Percentiles rank a stretch among this genome's conserved stretches.
Evolutionary conservation across 345 rosid genomes (phyloP).

Genomic region (Hirschfeldia incana): DNA sequence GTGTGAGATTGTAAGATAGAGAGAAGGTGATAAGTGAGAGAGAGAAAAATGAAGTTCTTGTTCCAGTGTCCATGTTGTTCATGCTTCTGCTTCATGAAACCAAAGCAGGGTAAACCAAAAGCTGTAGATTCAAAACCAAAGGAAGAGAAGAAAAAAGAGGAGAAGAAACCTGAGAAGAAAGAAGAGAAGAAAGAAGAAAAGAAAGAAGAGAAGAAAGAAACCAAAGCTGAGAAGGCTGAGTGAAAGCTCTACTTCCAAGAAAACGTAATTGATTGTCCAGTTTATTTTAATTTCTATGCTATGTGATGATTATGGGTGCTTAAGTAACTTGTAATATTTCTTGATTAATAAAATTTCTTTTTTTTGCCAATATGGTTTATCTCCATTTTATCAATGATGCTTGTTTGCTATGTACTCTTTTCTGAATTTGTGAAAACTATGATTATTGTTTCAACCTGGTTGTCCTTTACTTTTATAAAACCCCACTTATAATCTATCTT

Average conservation of each 20-base stretch:
- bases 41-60: slow-evolving; percentile 71
- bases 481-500: background rate
- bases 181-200: slow-evolving; percentile 37
- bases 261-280: slow-evolving; percentile 16
- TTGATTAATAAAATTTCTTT: background rate
- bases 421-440: slow-evolving; percentile 6
- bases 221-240: slow-evolving; percentile 36
- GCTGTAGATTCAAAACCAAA: slow-evolving; percentile 46
- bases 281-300: slow-evolving; percentile 6
- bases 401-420: background rate
- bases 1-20: slow-evolving; percentile 18
- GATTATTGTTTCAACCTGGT: background rate
- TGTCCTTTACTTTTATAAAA: background rate
- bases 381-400: background rate
- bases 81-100: slow-evolving; percentile 88
- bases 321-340: slow-evolving; percentile 2
- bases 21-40: slow-evolving; percentile 18
- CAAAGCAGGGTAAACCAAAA: slow-evolving; percentile 53
- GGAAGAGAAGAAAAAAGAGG: slow-evolving; percentile 55
- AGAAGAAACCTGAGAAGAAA: slow-evolving; percentile 22
- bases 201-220: slow-evolving; percentile 36
- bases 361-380: background rate
- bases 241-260: slow-evolving; percentile 2
- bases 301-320: slow-evolving; percentile 12
- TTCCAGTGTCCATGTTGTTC: slow-evolving; percentile 87